Evolutionary conservation across 1,284 basidiomycete species (phyloP).

Genomic region (Boletellus dicymbophilus): DNA sequence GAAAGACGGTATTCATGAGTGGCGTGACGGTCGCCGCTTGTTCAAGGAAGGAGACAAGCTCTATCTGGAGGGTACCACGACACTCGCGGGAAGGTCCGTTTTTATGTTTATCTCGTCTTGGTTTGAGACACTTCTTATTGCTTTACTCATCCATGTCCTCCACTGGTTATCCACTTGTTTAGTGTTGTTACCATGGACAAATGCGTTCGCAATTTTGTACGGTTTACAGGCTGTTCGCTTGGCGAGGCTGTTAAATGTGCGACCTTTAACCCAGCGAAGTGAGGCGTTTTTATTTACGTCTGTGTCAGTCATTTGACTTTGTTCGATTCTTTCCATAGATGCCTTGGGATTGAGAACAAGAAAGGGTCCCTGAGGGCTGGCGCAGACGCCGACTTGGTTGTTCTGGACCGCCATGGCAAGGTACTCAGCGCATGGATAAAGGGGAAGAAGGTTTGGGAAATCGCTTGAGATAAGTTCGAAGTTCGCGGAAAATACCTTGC

Average conservation of each 20-base stretch:
- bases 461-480: slow-evolving; percentile 12
- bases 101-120: neutral
- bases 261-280: slow-evolving; percentile 81
- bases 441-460: slow-evolving; percentile 71
- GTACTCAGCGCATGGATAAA: slow-evolving; percentile 81
- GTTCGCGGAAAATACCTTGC: too few species aligned
- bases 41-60: slow-evolving; percentile 82
- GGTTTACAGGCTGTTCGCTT: slow-evolving; percentile 81
- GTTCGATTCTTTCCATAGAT: slow-evolving; percentile 38
- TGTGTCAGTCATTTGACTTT: neutral
- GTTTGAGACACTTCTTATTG: too few species aligned
- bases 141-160: neutral
- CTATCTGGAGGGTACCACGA: slow-evolving; percentile 82
- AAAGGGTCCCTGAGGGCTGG: slow-evolving; percentile 83
- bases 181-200: slow-evolving; percentile 82
- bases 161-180: neutral
- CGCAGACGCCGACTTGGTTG: slow-evolving; percentile 81
- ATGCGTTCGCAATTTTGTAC: slow-evolving; percentile 82
- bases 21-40: slow-evolving; percentile 80
- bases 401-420: slow-evolving; percentile 69
- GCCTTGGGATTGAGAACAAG: slow-evolving; percentile 73
- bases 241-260: slow-evolving; percentile 85
- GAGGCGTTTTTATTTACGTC: slow-evolving; percentile 20
- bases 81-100: slow-evolving; percentile 76
- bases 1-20: slow-evolving; percentile 82